phyloP scores from a whole-genome alignment of 345 rosid species.

The Iberis pinnata region DNA sequence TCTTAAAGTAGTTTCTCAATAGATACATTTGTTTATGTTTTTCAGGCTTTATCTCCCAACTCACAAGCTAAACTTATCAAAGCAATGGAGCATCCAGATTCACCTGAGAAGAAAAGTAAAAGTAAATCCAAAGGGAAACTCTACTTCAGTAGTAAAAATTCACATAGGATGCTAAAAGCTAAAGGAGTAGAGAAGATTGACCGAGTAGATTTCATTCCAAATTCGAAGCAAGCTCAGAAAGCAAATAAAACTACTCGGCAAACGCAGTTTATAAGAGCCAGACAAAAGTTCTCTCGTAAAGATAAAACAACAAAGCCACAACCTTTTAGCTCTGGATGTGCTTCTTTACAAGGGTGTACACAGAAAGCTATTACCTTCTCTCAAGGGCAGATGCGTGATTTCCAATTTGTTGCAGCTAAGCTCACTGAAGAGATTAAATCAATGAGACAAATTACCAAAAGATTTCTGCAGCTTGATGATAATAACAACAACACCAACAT shows the following conservation, averaged over 20 bases:
- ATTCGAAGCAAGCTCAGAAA: slow-evolving; percentile 32
- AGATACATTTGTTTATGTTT: slow-evolving; percentile 10
- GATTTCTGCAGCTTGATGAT: slow-evolving; percentile 35
- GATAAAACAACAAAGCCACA: slow-evolving; percentile 7
- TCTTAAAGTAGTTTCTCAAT: slow-evolving; percentile 20
- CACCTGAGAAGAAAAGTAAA: slow-evolving; percentile 36
- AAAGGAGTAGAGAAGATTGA: slow-evolving; percentile 39
- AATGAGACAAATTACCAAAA: slow-evolving; percentile 56
- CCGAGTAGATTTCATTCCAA: slow-evolving; percentile 33
- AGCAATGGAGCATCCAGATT: slow-evolving; percentile 45
- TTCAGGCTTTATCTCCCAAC: slow-evolving; percentile 75
- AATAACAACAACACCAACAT: slow-evolving; percentile 16
- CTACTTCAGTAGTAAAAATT: slow-evolving; percentile 36
- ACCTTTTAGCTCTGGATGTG: slow-evolving; percentile 32
- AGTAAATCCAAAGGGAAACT: slow-evolving; percentile 54
- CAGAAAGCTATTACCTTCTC: slow-evolving; percentile 69
- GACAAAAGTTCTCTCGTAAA: slow-evolving; percentile 34
- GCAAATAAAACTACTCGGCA: slow-evolving; percentile 5
- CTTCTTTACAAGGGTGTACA: slow-evolving; percentile 44
- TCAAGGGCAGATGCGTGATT: slow-evolving; percentile 64
- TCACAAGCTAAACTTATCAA: slow-evolving; percentile 62
- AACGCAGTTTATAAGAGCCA: slow-evolving; percentile 23
- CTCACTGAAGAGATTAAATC: slow-evolving; percentile 56
- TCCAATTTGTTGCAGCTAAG: slow-evolving; percentile 47
- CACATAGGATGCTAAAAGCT: slow-evolving; percentile 35